Evolutionary conservation across 1,284 basidiomycete species (phyloP).

Genomic region (Calocybe gambosa): DNA sequence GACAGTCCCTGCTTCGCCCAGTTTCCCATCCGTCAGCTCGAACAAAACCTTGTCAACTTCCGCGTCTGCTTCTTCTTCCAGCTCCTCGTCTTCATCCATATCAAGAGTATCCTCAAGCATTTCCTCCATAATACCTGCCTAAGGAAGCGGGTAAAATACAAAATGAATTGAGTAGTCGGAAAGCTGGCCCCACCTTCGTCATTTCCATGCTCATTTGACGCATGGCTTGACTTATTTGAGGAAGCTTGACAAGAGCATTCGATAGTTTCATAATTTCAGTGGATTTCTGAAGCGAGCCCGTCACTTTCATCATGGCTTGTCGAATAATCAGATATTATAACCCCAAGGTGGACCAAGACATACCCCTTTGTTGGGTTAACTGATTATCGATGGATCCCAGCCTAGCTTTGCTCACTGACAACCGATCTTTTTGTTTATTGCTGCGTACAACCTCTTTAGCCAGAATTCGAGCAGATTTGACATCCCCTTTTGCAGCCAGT

Average conservation of each 20-base stretch:
- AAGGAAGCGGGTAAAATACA: background rate
- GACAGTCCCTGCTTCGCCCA: slow-evolving; percentile 77
- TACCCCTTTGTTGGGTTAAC: slow-evolving; percentile 90
- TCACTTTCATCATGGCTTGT: slow-evolving; percentile 94
- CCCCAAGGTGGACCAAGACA: slow-evolving; percentile 22
- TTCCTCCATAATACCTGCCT: slow-evolving; percentile 93
- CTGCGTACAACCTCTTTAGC: slow-evolving; percentile 94
- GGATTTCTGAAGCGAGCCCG: slow-evolving; percentile 93
- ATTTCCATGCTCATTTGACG: slow-evolving; percentile 98
- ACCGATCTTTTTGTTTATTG: slow-evolving; percentile 89
- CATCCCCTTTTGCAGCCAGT: slow-evolving; percentile 87
- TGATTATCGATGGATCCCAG: slow-evolving; percentile 90
- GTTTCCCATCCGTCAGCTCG: slow-evolving; percentile 93
- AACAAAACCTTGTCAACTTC: slow-evolving; percentile 97
- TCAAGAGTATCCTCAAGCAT: slow-evolving; percentile 88
- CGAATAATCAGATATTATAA: background rate
- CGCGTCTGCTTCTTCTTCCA: slow-evolving; percentile 95
- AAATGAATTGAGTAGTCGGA: background rate
- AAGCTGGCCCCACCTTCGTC: slow-evolving; percentile 69
- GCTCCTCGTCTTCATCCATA: slow-evolving; percentile 87
- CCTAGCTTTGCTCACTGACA: slow-evolving; percentile 90
- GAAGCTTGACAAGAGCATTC: slow-evolving; percentile 86
- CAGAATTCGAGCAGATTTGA: slow-evolving; percentile 87
- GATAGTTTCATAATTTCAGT: slow-evolving; percentile 99
- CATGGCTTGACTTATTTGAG: slow-evolving; percentile 91